Evolutionary conservation across 352 stramenopile species (phyloP).

Genomic region (Globisporangium cylindrosporum): DNA sequence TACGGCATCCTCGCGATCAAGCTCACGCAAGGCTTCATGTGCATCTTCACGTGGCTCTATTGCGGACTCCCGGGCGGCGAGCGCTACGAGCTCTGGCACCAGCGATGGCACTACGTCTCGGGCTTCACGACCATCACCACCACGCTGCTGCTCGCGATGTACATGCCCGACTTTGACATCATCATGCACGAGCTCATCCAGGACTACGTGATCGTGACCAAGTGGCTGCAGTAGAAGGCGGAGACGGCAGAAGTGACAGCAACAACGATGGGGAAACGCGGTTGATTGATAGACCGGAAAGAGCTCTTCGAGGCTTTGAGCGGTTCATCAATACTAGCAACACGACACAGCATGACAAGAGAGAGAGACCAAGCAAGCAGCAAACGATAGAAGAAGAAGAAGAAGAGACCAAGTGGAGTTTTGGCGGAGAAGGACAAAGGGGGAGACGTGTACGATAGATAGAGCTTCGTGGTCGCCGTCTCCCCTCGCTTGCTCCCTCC

Average conservation of each 20-base stretch:
- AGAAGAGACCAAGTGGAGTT: background rate
- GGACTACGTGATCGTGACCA: slow-evolving; percentile 46
- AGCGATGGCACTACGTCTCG: slow-evolving; percentile 82
- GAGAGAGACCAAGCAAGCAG: background rate
- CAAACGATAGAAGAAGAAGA: slow-evolving; percentile 1
- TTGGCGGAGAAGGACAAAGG: background rate
- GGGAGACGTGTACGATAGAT: slow-evolving; percentile 1
- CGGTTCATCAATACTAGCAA: background rate
- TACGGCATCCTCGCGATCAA: slow-evolving; percentile 75
- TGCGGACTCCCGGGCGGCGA: slow-evolving; percentile 67
- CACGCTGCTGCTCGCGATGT: slow-evolving; percentile 68
- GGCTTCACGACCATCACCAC: slow-evolving; percentile 72
- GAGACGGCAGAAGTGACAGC: background rate
- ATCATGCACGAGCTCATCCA: slow-evolving; percentile 73
- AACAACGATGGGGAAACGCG: background rate
- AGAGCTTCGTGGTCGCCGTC: background rate
- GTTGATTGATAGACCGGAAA: background rate
- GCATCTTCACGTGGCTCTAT: slow-evolving; percentile 80
- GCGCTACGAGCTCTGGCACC: slow-evolving; percentile 80
- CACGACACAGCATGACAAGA: background rate
- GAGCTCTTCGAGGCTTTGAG: background rate
- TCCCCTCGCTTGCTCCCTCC: background rate
- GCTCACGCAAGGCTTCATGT: slow-evolving; percentile 46
- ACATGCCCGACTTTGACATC: slow-evolving; percentile 77
- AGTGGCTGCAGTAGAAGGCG: slow-evolving; percentile 35